Percentiles rank a stretch among this genome's conserved stretches.
Evolutionary conservation across 2,329 filamentous ascomycete species (phyloP).

Genomic region (Stromatinia cepivora): DNA sequence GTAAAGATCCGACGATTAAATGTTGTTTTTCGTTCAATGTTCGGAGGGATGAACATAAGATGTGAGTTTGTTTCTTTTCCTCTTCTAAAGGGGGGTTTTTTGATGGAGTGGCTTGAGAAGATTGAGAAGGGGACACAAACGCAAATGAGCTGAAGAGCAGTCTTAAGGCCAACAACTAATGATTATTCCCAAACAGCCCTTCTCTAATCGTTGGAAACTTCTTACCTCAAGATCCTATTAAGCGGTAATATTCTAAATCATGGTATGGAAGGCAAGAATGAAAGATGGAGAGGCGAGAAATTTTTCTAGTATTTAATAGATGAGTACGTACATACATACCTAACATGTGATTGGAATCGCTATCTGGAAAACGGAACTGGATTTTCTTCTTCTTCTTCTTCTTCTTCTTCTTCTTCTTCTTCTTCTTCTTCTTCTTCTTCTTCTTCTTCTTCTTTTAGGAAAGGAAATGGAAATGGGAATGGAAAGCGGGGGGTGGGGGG

Average conservation of each 20-base stretch:
- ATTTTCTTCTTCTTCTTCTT: too few species aligned
- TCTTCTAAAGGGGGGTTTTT: background rate
- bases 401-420: too few species aligned
- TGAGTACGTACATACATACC: constrained; percentile 18
- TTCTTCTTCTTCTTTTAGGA: too few species aligned
- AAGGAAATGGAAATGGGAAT: background rate
- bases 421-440: too few species aligned
- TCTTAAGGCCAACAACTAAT: background rate
- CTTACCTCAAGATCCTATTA: constrained; percentile 73
- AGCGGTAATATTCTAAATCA: constrained; percentile 42
- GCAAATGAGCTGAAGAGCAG: background rate
- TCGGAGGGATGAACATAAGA: constrained; percentile 88
- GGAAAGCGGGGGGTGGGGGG: background rate
- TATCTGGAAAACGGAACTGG: background rate
- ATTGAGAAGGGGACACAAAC: background rate
- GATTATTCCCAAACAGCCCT: constrained; percentile 56
- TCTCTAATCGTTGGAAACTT: constrained; percentile 97
- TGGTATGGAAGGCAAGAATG: constrained; percentile 28
- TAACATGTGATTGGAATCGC: background rate
- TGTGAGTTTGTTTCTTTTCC: constrained; percentile 61
- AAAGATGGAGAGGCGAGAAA: background rate
- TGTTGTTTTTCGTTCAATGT: constrained; percentile 99
- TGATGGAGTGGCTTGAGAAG: too few species aligned
- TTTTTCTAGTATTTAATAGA: constrained; percentile 14
- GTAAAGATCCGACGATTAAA: constrained; percentile 72